A percentile compares a stretch with the other conserved stretches of the same genome.
These are phyloP conservation scores for Starmerella apis DNA, from an alignment of 805 yeast species.

Conservation along the genomic window DNA sequence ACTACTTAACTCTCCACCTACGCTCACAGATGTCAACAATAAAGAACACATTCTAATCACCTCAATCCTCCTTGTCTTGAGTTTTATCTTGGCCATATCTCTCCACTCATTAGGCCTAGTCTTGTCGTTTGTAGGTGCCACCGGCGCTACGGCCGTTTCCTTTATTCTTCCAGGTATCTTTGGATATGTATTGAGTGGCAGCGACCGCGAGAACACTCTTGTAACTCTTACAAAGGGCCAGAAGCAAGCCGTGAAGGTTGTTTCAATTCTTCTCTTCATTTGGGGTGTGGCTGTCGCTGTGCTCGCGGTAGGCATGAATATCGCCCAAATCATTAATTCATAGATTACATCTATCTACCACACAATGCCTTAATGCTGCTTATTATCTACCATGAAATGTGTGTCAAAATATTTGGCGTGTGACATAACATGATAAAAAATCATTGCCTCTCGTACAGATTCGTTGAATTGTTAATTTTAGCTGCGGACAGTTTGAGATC, in stretches of 20 bases:
- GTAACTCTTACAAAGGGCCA: slow-evolving; percentile 11
- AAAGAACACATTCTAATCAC: slow-evolving; percentile 36
- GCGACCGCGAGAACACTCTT: slow-evolving; percentile 19
- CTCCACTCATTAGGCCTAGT: slow-evolving; percentile 71
- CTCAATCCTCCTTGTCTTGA: slow-evolving; percentile 37
- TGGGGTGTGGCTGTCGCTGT: slow-evolving; percentile 69
- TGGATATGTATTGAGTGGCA: slow-evolving; percentile 61
- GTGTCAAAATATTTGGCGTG: too few relatives aligned
- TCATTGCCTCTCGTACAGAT: too few relatives aligned
- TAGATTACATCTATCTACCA: not conserved
- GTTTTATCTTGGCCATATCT: slow-evolving; percentile 55
- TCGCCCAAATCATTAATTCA: slow-evolving; percentile 1
- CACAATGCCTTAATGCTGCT: not conserved
- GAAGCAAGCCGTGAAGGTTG: slow-evolving; percentile 26
- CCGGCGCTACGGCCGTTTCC: slow-evolving; percentile 86
- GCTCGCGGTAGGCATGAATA: slow-evolving; percentile 43
- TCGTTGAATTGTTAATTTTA: too few relatives aligned
- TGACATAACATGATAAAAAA: too few relatives aligned
- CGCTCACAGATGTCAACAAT: not conserved
- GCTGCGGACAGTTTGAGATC: too few relatives aligned
- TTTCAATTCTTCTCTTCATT: slow-evolving; percentile 45
- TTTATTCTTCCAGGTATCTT: slow-evolving; percentile 83
- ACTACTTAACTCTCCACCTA: slow-evolving; percentile 3
- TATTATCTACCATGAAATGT: too few relatives aligned
- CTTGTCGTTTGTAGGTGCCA: slow-evolving; percentile 80